Evolutionary conservation across 1,139 yeast species (phyloP), one percentile per base, ranked within the genome.

Genomic region (Taphrina flavorubra): DNA sequence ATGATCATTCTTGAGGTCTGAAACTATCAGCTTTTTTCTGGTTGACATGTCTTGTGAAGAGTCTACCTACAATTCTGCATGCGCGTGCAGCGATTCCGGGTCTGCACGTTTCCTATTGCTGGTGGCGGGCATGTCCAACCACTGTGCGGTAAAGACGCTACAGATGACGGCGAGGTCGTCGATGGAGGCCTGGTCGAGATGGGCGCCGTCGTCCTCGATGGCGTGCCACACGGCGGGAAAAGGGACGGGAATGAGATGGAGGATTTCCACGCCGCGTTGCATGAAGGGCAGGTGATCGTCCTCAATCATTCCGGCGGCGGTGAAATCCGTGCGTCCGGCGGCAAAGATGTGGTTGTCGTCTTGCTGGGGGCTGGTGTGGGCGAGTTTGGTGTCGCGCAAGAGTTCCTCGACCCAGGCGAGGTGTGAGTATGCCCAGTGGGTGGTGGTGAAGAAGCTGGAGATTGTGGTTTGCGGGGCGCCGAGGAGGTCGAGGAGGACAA

Each of bases 221-320:
- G 82, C 82, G 72, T 85, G 88, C 88, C 88, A 85, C 7, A 74
- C 77, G 0, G 72, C 61, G 0, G 88, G 88, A 75, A 85, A 85
- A 5, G 78, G 79, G 3, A 75, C 71, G 0, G 88, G 86, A 25
- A 85, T 84, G 67, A 85, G 72, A 73, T 85, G 88, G 64, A 85
- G 72, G 5, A 83, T 76, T 0, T 83, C 83, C 0, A 84, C 83
- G 0, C 85, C 85, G 4, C 78, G 76, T 25, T 76, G 73, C 65
- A 80, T 73, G 74, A 83, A 85, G 0, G 87, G 88, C 11, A 81
- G 72, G 72, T 85, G 88, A 71, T 85, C 88, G 72, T 85, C 88
- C 13, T 79, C 84, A 61, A 85, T 79, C 71, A 69, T 0, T 31
- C 70, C 49, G n/a, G 57, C 55, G n/a, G 68, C 55, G 14, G 51